These are phyloP conservation scores for Verbena officinalis DNA, from an alignment of 257 asterid genomes.

Conservation along the genomic window DNA sequence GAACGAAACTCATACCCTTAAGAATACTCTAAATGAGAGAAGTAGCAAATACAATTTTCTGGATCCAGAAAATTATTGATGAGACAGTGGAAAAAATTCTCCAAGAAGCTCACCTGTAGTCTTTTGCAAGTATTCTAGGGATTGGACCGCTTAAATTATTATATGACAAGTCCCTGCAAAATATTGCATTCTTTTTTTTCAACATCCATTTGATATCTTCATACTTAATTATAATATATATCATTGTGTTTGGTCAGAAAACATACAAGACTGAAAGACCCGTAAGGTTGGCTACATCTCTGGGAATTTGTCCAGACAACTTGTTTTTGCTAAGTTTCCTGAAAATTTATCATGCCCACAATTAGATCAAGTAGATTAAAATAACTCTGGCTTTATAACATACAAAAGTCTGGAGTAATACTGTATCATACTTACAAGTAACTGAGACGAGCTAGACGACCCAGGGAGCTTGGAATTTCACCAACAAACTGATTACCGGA, in stretches of 20 bases:
- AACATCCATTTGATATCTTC: slow-evolving; percentile 17
- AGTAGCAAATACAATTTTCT: not conserved
- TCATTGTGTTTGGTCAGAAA: slow-evolving; percentile 33
- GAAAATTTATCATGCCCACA: slow-evolving; percentile 34
- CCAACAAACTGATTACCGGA: slow-evolving; percentile 80
- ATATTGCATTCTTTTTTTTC: slow-evolving; percentile 16
- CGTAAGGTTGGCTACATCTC: slow-evolving; percentile 66
- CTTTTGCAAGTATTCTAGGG: slow-evolving; percentile 81
- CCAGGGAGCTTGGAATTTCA: slow-evolving; percentile 78
- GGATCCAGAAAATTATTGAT: not conserved
- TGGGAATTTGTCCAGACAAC: slow-evolving; percentile 80
- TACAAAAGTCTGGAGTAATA: not conserved
- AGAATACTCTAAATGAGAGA: no score
- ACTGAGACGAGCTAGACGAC: slow-evolving; percentile 56
- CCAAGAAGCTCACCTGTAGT: slow-evolving; percentile 65
- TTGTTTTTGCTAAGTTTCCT: slow-evolving; percentile 87
- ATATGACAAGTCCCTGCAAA: slow-evolving; percentile 83
- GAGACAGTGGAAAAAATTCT: slow-evolving; percentile 7
- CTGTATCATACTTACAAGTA: slow-evolving; percentile 69
- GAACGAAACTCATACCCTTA: slow-evolving; percentile 29
- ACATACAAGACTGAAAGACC: slow-evolving; percentile 94
- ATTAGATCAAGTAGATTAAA: slow-evolving; percentile 21
- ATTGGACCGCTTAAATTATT: slow-evolving; percentile 87
- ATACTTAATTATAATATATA: not conserved
- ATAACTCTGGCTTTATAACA: slow-evolving; percentile 6